Conservation (phyloP, 2,329 filamentous ascomycete species). For the Penicillium brasilianum region DNA sequence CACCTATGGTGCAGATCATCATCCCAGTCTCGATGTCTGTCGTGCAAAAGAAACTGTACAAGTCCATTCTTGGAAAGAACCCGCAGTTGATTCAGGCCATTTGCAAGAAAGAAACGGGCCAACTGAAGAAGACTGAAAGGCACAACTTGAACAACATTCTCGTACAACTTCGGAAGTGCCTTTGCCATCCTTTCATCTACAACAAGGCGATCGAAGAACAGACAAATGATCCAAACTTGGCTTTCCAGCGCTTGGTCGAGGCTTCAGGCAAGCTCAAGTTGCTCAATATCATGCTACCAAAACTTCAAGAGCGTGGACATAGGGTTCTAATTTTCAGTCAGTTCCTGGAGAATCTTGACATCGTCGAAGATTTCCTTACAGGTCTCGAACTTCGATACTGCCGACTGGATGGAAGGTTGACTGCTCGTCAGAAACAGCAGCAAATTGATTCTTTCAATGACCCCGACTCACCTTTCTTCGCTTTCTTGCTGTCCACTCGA, state of each 20-base stretch:
- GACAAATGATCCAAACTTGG: slow-evolving; percentile 62
- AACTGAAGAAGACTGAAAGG: slow-evolving; percentile 70
- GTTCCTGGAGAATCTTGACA: slow-evolving; percentile 83
- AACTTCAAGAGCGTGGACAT: slow-evolving; percentile 82
- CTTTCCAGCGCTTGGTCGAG: slow-evolving; percentile 83
- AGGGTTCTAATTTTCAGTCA: slow-evolving; percentile 95
- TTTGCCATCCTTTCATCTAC: slow-evolving; percentile 97
- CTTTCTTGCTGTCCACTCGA: slow-evolving; percentile 89
- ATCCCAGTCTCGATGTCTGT: slow-evolving; percentile 94
- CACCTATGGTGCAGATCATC: slow-evolving; percentile 93
- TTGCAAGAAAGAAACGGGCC: slow-evolving; percentile 68
- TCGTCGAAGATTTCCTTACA: slow-evolving; percentile 88
- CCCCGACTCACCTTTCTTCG: slow-evolving; percentile 79
- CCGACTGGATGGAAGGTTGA: slow-evolving; percentile 84
- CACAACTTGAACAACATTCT: slow-evolving; percentile 90
- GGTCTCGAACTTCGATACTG: slow-evolving; percentile 74
- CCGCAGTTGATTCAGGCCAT: slow-evolving; percentile 86
- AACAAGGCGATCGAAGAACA: slow-evolving; percentile 87
- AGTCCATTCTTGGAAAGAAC: slow-evolving; percentile 89
- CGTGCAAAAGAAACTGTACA: slow-evolving; percentile 91
- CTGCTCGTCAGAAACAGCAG: slow-evolving; percentile 86
- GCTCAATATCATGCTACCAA: slow-evolving; percentile 83
- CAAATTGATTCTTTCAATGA: slow-evolving; percentile 94
- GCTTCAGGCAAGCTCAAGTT: slow-evolving; percentile 89
- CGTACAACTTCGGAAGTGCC: slow-evolving; percentile 90